Conservation (phyloP, 768 basidiomycete species). For the Paxillus involutus region DNA sequence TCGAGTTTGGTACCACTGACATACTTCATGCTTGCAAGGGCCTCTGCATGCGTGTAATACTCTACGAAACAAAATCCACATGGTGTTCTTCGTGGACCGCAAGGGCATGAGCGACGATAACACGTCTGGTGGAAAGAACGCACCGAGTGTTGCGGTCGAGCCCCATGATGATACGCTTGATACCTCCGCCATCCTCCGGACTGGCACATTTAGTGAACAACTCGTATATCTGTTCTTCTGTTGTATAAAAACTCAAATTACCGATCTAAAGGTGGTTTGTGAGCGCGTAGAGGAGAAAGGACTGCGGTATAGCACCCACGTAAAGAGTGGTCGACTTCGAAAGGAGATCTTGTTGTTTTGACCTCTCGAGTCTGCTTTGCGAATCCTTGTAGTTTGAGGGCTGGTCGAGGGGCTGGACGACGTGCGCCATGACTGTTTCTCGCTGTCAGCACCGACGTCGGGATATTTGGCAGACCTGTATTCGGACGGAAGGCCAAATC, state of each 20-base stretch:
- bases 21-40: slow-evolving; percentile 89
- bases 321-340: slow-evolving; percentile 87
- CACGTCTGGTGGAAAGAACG: slow-evolving; percentile 13
- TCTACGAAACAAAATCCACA: slow-evolving; percentile 97
- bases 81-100: slow-evolving; percentile 60
- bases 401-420: slow-evolving; percentile 82
- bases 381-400: slow-evolving; percentile 98
- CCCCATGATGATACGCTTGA: slow-evolving; percentile 94
- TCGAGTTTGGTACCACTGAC: slow-evolving; percentile 98
- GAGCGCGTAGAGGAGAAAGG: slow-evolving; percentile 18
- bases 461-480: background rate
- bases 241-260: slow-evolving; percentile 92
- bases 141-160: slow-evolving; percentile 87
- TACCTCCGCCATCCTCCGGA: slow-evolving; percentile 84
- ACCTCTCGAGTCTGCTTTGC: slow-evolving; percentile 75
- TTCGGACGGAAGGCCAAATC: background rate
- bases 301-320: slow-evolving; percentile 48
- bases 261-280: slow-evolving; percentile 57
- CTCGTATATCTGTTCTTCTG: slow-evolving; percentile 95
- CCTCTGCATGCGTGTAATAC: slow-evolving; percentile 94
- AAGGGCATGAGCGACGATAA: slow-evolving; percentile 5
- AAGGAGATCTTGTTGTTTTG: slow-evolving; percentile 78
- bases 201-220: slow-evolving; percentile 88
- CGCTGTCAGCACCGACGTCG: background rate
- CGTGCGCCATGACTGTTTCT: slow-evolving; percentile 69